phyloP scores from a whole-genome alignment of 1,284 basidiomycete species.

The Exobasidium cylindrosporum region DNA sequence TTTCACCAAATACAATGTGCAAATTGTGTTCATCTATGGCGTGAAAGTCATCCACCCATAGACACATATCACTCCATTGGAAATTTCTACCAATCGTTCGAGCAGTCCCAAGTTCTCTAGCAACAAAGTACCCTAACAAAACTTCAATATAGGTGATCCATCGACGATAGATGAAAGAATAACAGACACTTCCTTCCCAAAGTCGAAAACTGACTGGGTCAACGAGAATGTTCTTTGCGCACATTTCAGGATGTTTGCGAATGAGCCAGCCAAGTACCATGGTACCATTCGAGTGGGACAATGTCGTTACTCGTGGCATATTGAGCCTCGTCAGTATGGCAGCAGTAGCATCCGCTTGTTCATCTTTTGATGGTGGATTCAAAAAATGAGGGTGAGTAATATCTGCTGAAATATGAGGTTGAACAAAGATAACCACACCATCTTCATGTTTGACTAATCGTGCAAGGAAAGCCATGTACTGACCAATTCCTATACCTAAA shows the following conservation, averaged over 20 bases:
- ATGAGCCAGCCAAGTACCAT: constrained; percentile 27
- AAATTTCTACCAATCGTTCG: constrained; percentile 24
- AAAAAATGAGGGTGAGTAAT: constrained; percentile 20
- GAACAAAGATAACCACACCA: constrained; percentile 24
- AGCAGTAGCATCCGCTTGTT: constrained; percentile 20
- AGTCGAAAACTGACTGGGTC: constrained; percentile 30
- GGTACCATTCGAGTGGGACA: constrained; percentile 26
- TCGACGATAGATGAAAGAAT: constrained; percentile 19
- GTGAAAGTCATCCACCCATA: constrained; percentile 26
- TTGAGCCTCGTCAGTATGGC: constrained; percentile 9
- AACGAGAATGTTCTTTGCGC: constrained; percentile 20
- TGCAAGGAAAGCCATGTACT: constrained; percentile 22
- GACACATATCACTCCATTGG: constrained; percentile 21
- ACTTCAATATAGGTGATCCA: constrained; percentile 25
- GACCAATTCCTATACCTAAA: constrained; percentile 27
- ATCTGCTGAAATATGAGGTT: constrained; percentile 23
- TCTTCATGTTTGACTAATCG: constrained; percentile 17
- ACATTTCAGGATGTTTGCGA: constrained; percentile 21
- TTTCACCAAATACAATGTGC: constrained; percentile 19
- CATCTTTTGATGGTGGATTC: constrained; percentile 19
- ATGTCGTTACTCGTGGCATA: constrained; percentile 13
- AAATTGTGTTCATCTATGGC: constrained; percentile 8
- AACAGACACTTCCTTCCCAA: constrained; percentile 28
- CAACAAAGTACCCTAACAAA: constrained; percentile 32
- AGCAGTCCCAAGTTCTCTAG: constrained; percentile 23